phyloP scores from a whole-genome alignment of 768 basidiomycete species.

The Pisolithus albus region DNA sequence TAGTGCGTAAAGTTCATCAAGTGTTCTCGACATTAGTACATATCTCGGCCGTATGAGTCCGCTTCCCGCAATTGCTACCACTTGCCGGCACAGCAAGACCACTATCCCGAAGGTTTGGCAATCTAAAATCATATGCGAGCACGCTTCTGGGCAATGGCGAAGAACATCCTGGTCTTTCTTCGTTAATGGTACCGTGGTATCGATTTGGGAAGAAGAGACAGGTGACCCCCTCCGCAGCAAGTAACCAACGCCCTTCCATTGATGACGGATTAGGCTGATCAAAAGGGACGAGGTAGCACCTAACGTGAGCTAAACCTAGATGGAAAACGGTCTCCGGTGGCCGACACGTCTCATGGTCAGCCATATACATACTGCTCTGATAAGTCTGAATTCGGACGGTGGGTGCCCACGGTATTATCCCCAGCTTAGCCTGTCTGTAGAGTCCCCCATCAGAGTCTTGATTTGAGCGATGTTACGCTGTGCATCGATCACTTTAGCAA shows the following conservation, averaged over 20 bases:
- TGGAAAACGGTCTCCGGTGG: neutral
- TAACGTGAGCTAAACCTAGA: slow-evolving; percentile 50
- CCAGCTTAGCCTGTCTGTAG: slow-evolving; percentile 33
- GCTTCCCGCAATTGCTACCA: no score
- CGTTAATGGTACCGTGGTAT: no score
- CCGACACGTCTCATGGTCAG: neutral
- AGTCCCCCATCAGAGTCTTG: slow-evolving; percentile 28
- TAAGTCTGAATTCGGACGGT: neutral
- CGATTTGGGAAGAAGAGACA: no score
- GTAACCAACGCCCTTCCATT: slow-evolving; percentile 4
- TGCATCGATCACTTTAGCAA: slow-evolving; percentile 43
- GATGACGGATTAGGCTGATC: slow-evolving; percentile 17
- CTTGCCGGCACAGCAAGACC: no score
- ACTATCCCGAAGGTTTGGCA: no score
- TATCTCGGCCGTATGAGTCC: no score
- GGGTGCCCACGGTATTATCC: slow-evolving; percentile 35
- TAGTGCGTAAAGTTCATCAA: no score
- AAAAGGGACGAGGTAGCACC: slow-evolving; percentile 34
- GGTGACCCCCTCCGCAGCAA: neutral
- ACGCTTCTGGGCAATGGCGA: no score
- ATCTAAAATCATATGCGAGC: no score
- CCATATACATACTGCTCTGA: neutral
- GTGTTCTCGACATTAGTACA: no score
- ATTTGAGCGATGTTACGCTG: slow-evolving; percentile 34
- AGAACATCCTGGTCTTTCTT: no score